phyloP scores from a whole-genome alignment of 1,284 basidiomycete genomes.

The Moesziomyces antarcticus region DNA sequence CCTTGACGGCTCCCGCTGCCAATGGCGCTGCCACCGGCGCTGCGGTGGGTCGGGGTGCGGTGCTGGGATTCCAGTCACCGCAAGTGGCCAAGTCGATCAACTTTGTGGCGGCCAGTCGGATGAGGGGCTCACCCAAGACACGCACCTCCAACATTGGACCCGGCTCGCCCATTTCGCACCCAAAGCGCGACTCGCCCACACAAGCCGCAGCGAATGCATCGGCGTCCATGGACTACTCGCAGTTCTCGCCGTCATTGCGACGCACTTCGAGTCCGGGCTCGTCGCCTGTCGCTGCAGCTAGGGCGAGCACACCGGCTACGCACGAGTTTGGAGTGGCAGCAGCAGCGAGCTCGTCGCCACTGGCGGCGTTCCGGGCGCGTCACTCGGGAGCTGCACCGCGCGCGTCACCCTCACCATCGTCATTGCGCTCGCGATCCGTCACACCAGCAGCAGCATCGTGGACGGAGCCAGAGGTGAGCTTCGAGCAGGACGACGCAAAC shows the following conservation, averaged over 20 bases:
- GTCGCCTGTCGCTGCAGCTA: background rate
- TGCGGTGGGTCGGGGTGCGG: background rate
- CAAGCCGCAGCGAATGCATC: constrained; percentile 7
- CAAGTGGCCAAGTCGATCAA: constrained; percentile 33
- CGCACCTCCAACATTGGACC: constrained; percentile 27
- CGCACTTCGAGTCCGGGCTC: background rate
- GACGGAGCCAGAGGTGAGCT: constrained; percentile 9
- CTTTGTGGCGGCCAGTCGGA: constrained; percentile 39
- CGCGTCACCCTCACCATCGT: constrained; percentile 1
- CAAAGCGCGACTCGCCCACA: constrained; percentile 1
- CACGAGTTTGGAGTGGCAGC: background rate
- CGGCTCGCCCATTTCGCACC: constrained; percentile 33
- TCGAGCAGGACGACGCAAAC: constrained; percentile 69
- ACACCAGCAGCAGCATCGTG: constrained; percentile 4
- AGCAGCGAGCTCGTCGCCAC: constrained; percentile 70
- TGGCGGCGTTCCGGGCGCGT: constrained; percentile 74
- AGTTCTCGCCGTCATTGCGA: constrained; percentile 32
- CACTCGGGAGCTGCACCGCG: constrained; percentile 20
- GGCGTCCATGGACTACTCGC: constrained; percentile 27
- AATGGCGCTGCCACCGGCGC: background rate
- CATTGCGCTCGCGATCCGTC: constrained; percentile 5
- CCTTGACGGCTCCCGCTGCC: background rate
- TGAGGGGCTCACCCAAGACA: constrained; percentile 45
- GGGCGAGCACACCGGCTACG: background rate
- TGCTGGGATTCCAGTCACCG: constrained; percentile 36